Percentiles rank a stretch among this genome's conserved stretches.
Evolutionary conservation across 148 eudicot genomes (phyloP).

Genomic region (Chenopodium berlandieri): DNA sequence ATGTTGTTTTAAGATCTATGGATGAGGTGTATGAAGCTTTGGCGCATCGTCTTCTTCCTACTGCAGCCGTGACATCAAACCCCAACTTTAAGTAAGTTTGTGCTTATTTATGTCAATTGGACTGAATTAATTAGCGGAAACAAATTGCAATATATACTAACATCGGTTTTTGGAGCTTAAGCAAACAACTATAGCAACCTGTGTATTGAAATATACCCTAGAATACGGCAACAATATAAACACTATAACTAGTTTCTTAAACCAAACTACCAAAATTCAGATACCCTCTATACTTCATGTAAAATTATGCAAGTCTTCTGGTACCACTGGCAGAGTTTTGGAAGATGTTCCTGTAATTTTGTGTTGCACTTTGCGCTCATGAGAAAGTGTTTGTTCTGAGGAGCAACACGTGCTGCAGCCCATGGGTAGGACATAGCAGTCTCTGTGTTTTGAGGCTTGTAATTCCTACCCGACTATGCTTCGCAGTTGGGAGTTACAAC

Average conservation of each 20-base stretch:
- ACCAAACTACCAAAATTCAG: too few species aligned
- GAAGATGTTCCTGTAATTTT: background rate
- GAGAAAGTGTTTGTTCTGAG: constrained; percentile 3
- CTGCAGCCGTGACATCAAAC: constrained; percentile 63
- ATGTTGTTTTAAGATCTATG: constrained; percentile 57
- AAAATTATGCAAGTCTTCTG: constrained; percentile 3
- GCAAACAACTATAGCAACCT: too few species aligned
- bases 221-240: too few species aligned
- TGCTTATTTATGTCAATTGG: too few species aligned
- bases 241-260: too few species aligned
- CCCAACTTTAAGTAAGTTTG: constrained; percentile 71
- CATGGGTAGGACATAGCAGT: background rate
- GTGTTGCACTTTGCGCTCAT: background rate
- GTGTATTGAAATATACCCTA: too few species aligned
- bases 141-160: too few species aligned
- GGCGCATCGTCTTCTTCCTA: constrained; percentile 74
- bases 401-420: background rate
- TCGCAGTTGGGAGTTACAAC: background rate
- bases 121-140: too few species aligned
- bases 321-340: background rate
- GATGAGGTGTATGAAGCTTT: constrained; percentile 78
- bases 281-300: too few species aligned
- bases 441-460: background rate
- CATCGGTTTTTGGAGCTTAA: too few species aligned
- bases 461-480: background rate